Evolutionary conservation across 2,329 filamentous ascomycete genomes (phyloP).

Genomic region (Dactylellina haptotyla): DNA sequence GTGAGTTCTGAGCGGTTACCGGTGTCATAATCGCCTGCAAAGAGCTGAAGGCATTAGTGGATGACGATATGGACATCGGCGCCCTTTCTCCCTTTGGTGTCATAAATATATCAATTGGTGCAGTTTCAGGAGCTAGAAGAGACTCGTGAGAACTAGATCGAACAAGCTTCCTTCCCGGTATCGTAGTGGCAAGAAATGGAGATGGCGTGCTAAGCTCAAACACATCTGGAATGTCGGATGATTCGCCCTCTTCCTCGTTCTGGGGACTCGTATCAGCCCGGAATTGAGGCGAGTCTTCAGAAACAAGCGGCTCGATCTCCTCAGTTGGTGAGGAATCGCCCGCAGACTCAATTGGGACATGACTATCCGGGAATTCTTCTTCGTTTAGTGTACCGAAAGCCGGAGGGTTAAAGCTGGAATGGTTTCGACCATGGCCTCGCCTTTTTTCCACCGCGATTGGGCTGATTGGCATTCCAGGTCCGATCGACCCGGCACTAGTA

Average conservation of each 20-base stretch:
- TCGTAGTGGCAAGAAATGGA: constrained; percentile 51
- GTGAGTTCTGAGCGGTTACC: constrained; percentile 47
- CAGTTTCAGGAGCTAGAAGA: constrained; percentile 45
- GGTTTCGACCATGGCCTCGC: constrained; percentile 24
- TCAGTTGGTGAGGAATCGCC: constrained; percentile 28
- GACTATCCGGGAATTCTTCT: constrained; percentile 40
- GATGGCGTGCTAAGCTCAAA: constrained; percentile 49
- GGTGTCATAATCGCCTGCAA: constrained; percentile 48
- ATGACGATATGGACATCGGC: constrained; percentile 40
- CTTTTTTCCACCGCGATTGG: constrained; percentile 44
- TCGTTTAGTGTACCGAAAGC: constrained; percentile 36
- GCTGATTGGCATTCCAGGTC: constrained; percentile 71
- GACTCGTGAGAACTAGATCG: constrained; percentile 50
- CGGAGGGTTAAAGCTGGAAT: constrained; percentile 37
- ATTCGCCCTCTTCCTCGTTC: constrained; percentile 43
- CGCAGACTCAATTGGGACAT: constrained; percentile 17
- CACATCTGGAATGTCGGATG: constrained; percentile 40
- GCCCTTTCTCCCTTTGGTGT: constrained; percentile 45
- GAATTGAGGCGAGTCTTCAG: constrained; percentile 41
- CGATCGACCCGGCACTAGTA: constrained; percentile 81
- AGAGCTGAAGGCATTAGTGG: constrained; percentile 30
- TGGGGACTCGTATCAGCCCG: constrained; percentile 21
- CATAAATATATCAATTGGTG: constrained; percentile 38
- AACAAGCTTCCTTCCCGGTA: constrained; percentile 47
- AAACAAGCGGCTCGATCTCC: constrained; percentile 16